These are phyloP conservation scores for Russula vinacea DNA, from an alignment of 768 basidiomycete species.

Conservation along the genomic window DNA sequence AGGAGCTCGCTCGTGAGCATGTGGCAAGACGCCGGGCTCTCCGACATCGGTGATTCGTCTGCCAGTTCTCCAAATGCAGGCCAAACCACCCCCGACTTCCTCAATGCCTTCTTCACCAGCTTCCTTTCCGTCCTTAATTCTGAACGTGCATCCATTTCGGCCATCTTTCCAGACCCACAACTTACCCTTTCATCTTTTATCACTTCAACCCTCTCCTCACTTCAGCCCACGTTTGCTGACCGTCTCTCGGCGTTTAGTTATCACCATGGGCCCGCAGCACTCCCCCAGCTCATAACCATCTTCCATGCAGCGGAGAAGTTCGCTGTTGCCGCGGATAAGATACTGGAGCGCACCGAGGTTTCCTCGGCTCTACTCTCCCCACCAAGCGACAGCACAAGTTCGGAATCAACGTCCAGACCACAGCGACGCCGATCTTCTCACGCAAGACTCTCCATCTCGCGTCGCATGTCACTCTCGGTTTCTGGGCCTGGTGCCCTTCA, in stretches of 20 bases:
- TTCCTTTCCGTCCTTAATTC: slow-evolving; percentile 63
- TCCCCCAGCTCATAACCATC: slow-evolving; percentile 66
- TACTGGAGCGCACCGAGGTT: slow-evolving; percentile 61
- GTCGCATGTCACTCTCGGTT: slow-evolving; percentile 33
- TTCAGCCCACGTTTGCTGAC: slow-evolving; percentile 79
- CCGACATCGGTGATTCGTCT: slow-evolving; percentile 46
- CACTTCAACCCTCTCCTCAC: slow-evolving; percentile 70
- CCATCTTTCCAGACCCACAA: slow-evolving; percentile 85
- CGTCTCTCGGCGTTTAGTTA: slow-evolving; percentile 70
- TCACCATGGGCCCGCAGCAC: slow-evolving; percentile 56
- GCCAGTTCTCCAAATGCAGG: slow-evolving; percentile 29
- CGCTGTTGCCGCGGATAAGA: slow-evolving; percentile 63
- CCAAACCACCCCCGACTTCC: slow-evolving; percentile 60
- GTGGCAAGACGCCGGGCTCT: slow-evolving; percentile 64
- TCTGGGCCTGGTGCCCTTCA: slow-evolving; percentile 16
- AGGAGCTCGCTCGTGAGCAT: slow-evolving; percentile 57
- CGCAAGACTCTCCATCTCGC: slow-evolving; percentile 33
- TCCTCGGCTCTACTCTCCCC: slow-evolving; percentile 16
- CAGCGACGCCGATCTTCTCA: slow-evolving; percentile 23
- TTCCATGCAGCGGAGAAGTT: slow-evolving; percentile 83
- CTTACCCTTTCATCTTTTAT: slow-evolving; percentile 77
- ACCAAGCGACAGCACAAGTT: slow-evolving; percentile 30
- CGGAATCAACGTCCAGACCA: slow-evolving; percentile 9
- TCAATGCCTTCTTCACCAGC: slow-evolving; percentile 68
- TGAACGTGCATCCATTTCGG: slow-evolving; percentile 70